These are phyloP conservation scores for Cornus controversa DNA, from an alignment of 148 eudicot genomes.

Conservation along the genomic window DNA sequence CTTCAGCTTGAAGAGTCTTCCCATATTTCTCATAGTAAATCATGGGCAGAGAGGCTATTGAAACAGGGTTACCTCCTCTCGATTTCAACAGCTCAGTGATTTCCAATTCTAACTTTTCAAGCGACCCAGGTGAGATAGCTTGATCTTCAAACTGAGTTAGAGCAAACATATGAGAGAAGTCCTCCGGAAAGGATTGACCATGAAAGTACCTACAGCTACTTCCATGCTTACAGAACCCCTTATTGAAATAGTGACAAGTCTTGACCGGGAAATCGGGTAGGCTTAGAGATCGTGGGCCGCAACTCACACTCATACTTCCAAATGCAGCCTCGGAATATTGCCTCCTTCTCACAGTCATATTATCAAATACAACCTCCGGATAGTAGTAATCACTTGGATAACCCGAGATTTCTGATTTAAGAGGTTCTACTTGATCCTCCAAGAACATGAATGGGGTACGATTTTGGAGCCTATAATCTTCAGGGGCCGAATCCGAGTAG, in stretches of 20 bases:
- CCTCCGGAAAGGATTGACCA: slow-evolving; percentile 39
- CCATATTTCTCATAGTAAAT: slow-evolving; percentile 50
- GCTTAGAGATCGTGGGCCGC: slow-evolving; percentile 34
- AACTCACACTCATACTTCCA: slow-evolving; percentile 25
- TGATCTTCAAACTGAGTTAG: slow-evolving; percentile 37
- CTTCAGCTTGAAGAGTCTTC: slow-evolving; percentile 56
- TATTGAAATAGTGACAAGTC: slow-evolving; percentile 71
- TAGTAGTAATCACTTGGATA: slow-evolving; percentile 37
- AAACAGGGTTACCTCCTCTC: slow-evolving; percentile 42
- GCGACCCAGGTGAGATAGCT: slow-evolving; percentile 37
- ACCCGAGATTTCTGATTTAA: slow-evolving; percentile 18
- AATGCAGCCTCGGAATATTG: slow-evolving; percentile 30
- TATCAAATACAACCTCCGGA: not conserved
- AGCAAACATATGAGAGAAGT: slow-evolving; percentile 33
- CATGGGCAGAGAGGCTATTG: slow-evolving; percentile 60
- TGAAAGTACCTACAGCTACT: slow-evolving; percentile 69
- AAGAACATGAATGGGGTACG: no score
- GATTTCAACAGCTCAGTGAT: slow-evolving; percentile 51
- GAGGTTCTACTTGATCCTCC: slow-evolving; percentile 47
- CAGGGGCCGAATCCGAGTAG: slow-evolving; percentile 31
- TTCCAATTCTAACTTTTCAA: slow-evolving; percentile 52
- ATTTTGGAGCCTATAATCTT: slow-evolving; percentile 37
- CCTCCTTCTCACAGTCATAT: no score
- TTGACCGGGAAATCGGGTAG: slow-evolving; percentile 55
- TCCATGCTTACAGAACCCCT: slow-evolving; percentile 87